Base-by-base conservation (phyloP, 2,329 filamentous ascomycete genomes). In the Lizonia empirigonia region DNA sequence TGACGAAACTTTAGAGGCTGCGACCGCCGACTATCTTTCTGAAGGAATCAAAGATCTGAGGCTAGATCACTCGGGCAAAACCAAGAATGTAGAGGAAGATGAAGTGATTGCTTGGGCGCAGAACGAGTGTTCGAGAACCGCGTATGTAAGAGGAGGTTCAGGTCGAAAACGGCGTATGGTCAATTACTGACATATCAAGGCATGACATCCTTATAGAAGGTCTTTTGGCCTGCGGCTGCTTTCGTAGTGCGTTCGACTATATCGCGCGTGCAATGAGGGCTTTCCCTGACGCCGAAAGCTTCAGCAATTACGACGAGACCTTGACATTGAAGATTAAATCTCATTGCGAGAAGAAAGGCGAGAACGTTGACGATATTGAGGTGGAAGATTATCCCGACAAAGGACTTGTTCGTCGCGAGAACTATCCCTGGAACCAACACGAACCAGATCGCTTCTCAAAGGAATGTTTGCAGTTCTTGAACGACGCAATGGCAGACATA, bases 231-330 rank as follows among this genome's bases (percentile, higher is more conserved):
- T 77, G 87, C 62, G 86, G 86, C 16, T 90, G 87, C 66, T 76
- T 89, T 36, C 84, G 83, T 61, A 89, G 85, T 65, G 86, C 88
- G 1, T 79, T 80, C 63, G 81, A 79, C 10, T 91, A 90, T 60
- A 85, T 84, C 60, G 76, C 82, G 44, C 79, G 85, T 32, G 88
- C 87, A 2, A 76, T 86, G 16, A 76, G 75, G 9, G 64, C 80
- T 4, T 82, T 80, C 13, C 82, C 84, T 0, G 64, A 77, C 1
- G 84, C 88, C 62, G 69, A 74, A 16, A 80, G 84, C 40, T 78
- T 91, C 13, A 65, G 78, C 32, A 74, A 82, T 24, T 80, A 81
- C 22, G 80, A 78, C 60, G 73, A 74, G 13, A 77, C 81, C 44
- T 83, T 90, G 36, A 49, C 56, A 7, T 42, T 47, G 8, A 61